These are phyloP conservation scores for Didymella pinodella DNA, from an alignment of 2,329 filamentous ascomycete species.

Conservation along the genomic window DNA sequence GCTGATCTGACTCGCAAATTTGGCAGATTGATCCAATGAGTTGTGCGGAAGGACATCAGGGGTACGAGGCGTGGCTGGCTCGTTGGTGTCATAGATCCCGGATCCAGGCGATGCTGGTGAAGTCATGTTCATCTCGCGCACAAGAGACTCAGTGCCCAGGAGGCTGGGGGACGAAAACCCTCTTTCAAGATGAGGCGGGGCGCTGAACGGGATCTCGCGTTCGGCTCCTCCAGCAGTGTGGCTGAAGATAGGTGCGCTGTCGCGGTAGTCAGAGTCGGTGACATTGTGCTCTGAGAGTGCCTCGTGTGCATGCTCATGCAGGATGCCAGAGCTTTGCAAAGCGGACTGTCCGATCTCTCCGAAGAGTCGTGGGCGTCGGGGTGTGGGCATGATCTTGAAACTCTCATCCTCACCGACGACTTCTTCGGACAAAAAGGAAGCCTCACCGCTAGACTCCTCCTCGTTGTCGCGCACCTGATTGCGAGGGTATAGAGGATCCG, in stretches of 20 bases:
- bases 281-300: constrained; percentile 38
- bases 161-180: constrained; percentile 51
- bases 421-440: constrained; percentile 48
- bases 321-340: constrained; percentile 60
- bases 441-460: constrained; percentile 50
- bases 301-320: constrained; percentile 45
- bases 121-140: constrained; percentile 59
- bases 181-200: constrained; percentile 34
- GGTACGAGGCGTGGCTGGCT: constrained; percentile 51
- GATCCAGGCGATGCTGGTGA: constrained; percentile 54
- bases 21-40: constrained; percentile 38
- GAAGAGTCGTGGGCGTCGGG: constrained; percentile 59
- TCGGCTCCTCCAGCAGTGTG: constrained; percentile 24
- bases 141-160: constrained; percentile 57
- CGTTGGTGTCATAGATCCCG: constrained; percentile 44
- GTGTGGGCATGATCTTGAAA: constrained; percentile 36
- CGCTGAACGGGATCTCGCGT: constrained; percentile 26
- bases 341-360: constrained; percentile 67
- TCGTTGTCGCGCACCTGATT: constrained; percentile 50
- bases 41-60: constrained; percentile 47
- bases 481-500: constrained; percentile 49
- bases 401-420: constrained; percentile 40
- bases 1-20: constrained; percentile 42
- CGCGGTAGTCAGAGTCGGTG: constrained; percentile 11
- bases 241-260: constrained; percentile 19